phyloP scores from a whole-genome alignment of 495 filamentous ascomycete genomes.

The Parathielavia hyrcaniae region DNA sequence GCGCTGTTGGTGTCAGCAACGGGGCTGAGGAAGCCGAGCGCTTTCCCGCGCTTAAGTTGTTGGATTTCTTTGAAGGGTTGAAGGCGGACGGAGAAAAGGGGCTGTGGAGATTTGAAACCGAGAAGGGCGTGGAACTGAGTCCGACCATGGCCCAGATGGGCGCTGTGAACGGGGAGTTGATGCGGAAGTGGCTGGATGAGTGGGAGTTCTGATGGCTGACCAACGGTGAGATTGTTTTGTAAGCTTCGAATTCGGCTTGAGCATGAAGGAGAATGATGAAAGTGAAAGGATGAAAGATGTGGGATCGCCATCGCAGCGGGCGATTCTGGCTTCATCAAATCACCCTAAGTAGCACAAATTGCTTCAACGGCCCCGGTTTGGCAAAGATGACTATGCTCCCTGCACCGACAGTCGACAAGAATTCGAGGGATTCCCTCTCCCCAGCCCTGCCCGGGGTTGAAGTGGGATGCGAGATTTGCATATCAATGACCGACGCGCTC shows the following conservation, averaged over 20 bases:
- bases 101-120: not conserved
- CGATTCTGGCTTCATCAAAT: too few relatives aligned
- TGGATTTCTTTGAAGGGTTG: not conserved
- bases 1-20: not conserved
- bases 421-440: constrained; percentile 32
- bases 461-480: too few relatives aligned
- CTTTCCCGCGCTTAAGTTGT: not conserved
- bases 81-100: not conserved
- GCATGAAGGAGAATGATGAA: too few relatives aligned
- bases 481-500: too few relatives aligned
- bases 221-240: too few relatives aligned
- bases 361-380: constrained; percentile 37
- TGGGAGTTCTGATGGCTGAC: not conserved
- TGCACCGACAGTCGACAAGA: constrained; percentile 32
- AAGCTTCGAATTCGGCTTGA: too few relatives aligned
- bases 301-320: too few relatives aligned
- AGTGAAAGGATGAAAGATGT: too few relatives aligned
- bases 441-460: constrained; percentile 29
- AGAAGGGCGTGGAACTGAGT: not conserved
- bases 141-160: not conserved
- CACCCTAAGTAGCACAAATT: too few relatives aligned
- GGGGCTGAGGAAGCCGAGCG: not conserved
- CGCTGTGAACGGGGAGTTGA: not conserved
- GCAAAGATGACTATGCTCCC: constrained; percentile 35
- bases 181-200: not conserved